phyloP scores from a whole-genome alignment of 2,329 filamentous ascomycete genomes.

The Neonectria neomacrospora region DNA sequence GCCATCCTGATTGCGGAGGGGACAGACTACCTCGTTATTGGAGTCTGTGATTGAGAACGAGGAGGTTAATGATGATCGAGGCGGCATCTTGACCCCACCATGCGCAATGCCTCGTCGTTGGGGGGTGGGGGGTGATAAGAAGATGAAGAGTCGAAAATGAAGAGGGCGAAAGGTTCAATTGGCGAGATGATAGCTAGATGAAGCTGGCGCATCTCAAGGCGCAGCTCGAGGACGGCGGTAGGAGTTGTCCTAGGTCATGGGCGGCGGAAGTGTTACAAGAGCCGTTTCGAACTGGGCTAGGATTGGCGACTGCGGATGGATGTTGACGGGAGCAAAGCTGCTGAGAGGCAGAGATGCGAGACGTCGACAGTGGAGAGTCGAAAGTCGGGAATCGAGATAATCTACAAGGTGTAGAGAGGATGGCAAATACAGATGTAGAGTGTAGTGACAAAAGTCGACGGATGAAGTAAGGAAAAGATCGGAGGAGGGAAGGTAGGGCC shows the following conservation, averaged over 20 bases:
- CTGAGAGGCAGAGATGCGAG: constrained; percentile 21
- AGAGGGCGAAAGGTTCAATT: constrained; percentile 46
- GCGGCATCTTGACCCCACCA: constrained; percentile 84
- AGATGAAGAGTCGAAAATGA: constrained; percentile 32
- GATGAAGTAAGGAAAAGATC: constrained; percentile 24
- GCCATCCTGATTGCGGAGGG: constrained; percentile 93
- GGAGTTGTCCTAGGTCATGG: constrained; percentile 40
- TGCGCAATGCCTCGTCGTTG: constrained; percentile 50
- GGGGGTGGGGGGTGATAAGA: constrained; percentile 39
- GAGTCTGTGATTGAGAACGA: constrained; percentile 93
- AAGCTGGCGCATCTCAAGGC: constrained; percentile 43
- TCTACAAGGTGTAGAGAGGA: constrained; percentile 8
- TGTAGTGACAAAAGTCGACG: constrained; percentile 21
- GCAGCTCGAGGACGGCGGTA: constrained; percentile 34
- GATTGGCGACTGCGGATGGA: constrained; percentile 36
- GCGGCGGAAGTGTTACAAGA: constrained; percentile 42
- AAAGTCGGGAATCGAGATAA: neutral
- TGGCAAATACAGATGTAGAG: constrained; percentile 6
- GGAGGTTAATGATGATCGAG: constrained; percentile 84
- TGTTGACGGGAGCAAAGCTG: constrained; percentile 28
- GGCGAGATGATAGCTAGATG: constrained; percentile 37
- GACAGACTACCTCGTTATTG: constrained; percentile 97
- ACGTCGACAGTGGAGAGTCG: constrained; percentile 23
- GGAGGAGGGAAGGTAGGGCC: constrained; percentile 29
- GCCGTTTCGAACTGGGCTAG: constrained; percentile 41